Evolutionary conservation across 495 filamentous ascomycete species (phyloP), one percentile per base, ranked within the genome.

Genomic region (Xylaria nigripes): DNA sequence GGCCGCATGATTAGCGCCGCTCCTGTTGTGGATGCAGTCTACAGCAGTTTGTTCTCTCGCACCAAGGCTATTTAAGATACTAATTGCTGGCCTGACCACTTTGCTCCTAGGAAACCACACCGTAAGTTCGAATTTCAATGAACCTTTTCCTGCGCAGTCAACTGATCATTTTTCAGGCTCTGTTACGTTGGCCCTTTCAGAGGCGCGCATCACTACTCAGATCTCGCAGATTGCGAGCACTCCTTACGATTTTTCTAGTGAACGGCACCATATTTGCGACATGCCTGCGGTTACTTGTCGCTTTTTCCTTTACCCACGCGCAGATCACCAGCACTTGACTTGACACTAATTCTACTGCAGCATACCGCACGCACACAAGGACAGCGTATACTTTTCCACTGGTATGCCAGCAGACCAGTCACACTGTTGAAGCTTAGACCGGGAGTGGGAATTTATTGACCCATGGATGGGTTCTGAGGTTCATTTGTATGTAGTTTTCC

Each of bases 21-120:
- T 61, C 93, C 90, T 65, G 90, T 99, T 74, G 90, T 96, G 65
- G 93, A 97, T 69, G 90, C 89, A 58, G 89, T 99, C 70, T 99
- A 99, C 82, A 91, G 88, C 81, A 92, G 87, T 78, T 78, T 95
- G 68, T 97, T 95, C 79, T 85, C 87, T 68, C 84, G 89, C 67
- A 89, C 86, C 56, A 89, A 86, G 71, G 86, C 77, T 68, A 77
- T 80, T 60, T 81, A 70, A 77, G 67, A 71, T 70, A 67, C 78
- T 81, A 81, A 81, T 79, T 48, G 56, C 60, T 69, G 64, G 62
- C 65, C 57, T 63, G 65, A 54, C 62, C 51, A 51, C 52, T 57
- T 61, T 66, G 57, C 63, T 70, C 53, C 62, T 73, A 70, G 71
- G 68, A 76, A 61, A 51, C 49, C 54, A 45, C 44, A 55, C 43